Base-by-base conservation (phyloP, 2,329 filamentous ascomycete genomes). In the Colletotrichum orchidophilum region DNA sequence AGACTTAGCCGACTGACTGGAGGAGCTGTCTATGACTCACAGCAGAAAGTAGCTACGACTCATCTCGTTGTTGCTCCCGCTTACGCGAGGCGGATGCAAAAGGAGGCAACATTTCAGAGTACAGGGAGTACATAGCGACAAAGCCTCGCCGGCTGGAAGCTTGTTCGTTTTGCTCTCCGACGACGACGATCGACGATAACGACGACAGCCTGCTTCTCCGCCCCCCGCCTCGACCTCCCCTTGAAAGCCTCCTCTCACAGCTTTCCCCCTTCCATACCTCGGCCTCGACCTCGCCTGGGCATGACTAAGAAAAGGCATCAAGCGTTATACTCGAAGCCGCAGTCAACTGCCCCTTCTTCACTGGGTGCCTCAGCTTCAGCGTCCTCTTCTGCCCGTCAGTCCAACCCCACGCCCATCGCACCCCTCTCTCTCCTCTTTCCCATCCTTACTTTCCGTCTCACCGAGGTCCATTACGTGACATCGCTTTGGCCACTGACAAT, bases 271-370 rank as follows among this genome's bases (percentile, higher is more conserved):
- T 27, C 55, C 35, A 4, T 29, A 49, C 50, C 53, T 33, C 63
- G 55, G 59, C 54, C 62, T 65, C 26, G 24, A 68, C 71, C 64
- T 74, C 63, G 63, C 65, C 61, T 68, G 78, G 82, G 80, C 73
- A 92, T 92, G 90, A 88, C 90, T 81, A 91, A 91, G 84, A 91
- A 91, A 85, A 85, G 88, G 80, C 86, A 87, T 66, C 83, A 86
- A 75, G 76, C 80, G 75, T 84, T 83, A 76, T 89, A 87, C 76
- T 88, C 88, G 74, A 91, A 91, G 79, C 89, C 89, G 74, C 85
- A 82, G 75, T 87, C 86, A 72, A 87, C 88, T 75, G 85, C 88
- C n/a, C 74, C 74, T 18, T 71, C 74, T 46, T 75, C 74, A 24
- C 60, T 75, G 57, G 73, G 73, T 39, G 71, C 66, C 59, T 74